Percentiles rank a stretch among this genome's conserved stretches.
Evolutionary conservation across 768 basidiomycete genomes (phyloP).

Genomic region (Postia placenta): DNA sequence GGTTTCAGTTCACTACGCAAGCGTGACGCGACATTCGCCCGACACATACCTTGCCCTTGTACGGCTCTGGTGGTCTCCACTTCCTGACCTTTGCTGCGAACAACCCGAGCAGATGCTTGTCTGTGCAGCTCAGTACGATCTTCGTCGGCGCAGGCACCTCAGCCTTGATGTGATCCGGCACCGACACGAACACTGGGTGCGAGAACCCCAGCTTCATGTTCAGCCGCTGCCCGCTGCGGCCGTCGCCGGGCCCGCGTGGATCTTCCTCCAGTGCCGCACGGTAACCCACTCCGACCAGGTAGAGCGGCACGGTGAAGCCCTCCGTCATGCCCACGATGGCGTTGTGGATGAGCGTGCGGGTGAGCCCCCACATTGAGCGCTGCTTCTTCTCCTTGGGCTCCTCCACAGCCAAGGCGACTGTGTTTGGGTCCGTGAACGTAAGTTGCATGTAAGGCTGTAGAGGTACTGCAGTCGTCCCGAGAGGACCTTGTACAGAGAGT

Average conservation of each 20-base stretch:
- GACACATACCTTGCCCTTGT: conserved; percentile 87
- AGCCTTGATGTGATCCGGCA: conserved; percentile 77
- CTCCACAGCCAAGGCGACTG: conserved; percentile 38
- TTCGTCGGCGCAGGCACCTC: conserved; percentile 80
- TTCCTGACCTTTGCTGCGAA: conserved; percentile 84
- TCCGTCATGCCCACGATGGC: conserved; percentile 86
- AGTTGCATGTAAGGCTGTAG: conserved; percentile 43
- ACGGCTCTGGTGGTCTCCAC: conserved; percentile 90
- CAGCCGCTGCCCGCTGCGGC: conserved; percentile 59
- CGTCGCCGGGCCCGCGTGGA: conserved; percentile 48
- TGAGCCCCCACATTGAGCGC: conserved; percentile 93
- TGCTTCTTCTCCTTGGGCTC: conserved; percentile 69
- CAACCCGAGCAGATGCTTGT: conserved; percentile 83
- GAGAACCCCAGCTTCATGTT: conserved; percentile 93
- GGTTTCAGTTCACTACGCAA: not conserved
- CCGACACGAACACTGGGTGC: conserved; percentile 76
- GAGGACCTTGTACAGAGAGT: conserved; percentile 53
- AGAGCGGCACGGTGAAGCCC: conserved; percentile 78
- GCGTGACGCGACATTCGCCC: not conserved
- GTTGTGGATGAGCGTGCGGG: conserved; percentile 83
- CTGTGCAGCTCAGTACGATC: conserved; percentile 74
- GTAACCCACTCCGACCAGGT: conserved; percentile 94
- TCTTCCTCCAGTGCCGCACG: conserved; percentile 81
- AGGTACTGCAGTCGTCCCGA: conserved; percentile 43
- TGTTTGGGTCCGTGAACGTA: conserved; percentile 25